Base-by-base conservation (phyloP, 805 yeast genomes). In the Lachancea nothofagi region DNA sequence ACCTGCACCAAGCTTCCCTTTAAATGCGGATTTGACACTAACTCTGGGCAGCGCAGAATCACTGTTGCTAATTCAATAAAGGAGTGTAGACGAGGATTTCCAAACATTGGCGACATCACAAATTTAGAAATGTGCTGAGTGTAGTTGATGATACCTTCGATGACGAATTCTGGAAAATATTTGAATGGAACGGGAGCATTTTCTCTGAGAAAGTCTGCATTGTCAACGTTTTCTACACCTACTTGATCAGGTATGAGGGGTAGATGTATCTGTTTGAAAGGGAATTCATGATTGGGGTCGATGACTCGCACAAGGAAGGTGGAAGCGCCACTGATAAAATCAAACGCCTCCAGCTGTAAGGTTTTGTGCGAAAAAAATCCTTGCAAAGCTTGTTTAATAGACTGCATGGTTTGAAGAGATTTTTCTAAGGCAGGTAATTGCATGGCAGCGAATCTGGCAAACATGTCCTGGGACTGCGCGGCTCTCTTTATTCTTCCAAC, bases 1-100 rank as follows among this genome's bases (percentile, higher is more conserved):
- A 86, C 71, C 57, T 90, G 96, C 15, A 86, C 83, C 37, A 93
- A 65, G 53, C 81, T 77, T 14, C 94, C 80, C 54, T 93, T 90
- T 66, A 93, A 71, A 66, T 93, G 96, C 0, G 98, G 98, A 55
- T 93, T 93, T 39, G 93, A 85, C 36, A 93, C 71, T 26, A 84
- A 57, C 57, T 84, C 93, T 2, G 93, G 89, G 56, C 93, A 83
- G 59, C 96, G 77, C 55, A 93, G 65, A 42, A 89, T 71, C 1
- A 80, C 72, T 13, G 88, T 79, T 0, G 81, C 70, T 58, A 87
- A 80, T 47, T 85, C 88, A 32, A 85, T 75, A 47, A 84, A 75
- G 5, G 70, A 64, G 24, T 67, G 63, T 37, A 82, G 58, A 49
- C 82, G 75, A 12, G 69, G 69, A 35, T 69, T 78, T 27, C 62